Conservation (phyloP, 257 asterid genomes). For the Nicotiana undulata region DNA sequence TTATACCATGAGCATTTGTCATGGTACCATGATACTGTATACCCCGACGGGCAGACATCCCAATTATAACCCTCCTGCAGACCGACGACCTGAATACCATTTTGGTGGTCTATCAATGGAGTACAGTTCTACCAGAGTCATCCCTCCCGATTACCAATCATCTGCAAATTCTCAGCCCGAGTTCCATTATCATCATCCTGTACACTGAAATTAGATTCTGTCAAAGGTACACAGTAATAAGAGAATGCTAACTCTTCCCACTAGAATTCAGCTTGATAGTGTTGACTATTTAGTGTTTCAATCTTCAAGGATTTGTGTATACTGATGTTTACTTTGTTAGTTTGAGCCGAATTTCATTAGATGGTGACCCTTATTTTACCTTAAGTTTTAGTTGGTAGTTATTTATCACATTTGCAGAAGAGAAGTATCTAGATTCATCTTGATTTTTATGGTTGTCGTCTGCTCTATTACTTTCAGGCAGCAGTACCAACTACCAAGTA, state of each 20-base stretch:
- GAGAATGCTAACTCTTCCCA: neutral
- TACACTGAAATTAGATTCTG: neutral
- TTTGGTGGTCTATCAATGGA: slow-evolving; percentile 5
- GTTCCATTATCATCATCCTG: neutral
- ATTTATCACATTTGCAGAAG: neutral
- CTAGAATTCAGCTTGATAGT: neutral
- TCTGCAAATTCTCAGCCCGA: neutral
- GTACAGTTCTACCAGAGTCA: slow-evolving; percentile 12
- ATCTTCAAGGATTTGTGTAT: neutral
- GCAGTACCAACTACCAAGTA: too few species aligned
- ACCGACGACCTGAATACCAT: slow-evolving; percentile 25
- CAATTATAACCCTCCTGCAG: slow-evolving; percentile 24
- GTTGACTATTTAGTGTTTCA: neutral
- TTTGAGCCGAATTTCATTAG: neutral
- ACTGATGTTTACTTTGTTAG: neutral
- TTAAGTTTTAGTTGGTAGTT: neutral
- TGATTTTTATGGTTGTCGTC: neutral
- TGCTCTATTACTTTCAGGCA: neutral
- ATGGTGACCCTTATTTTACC: neutral
- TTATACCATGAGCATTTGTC: slow-evolving; percentile 24
- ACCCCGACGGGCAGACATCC: slow-evolving; percentile 12
- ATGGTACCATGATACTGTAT: slow-evolving; percentile 26
- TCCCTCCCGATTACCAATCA: slow-evolving; percentile 17
- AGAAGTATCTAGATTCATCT: neutral
- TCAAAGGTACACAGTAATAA: neutral